Base-by-base conservation (phyloP, 257 asterid species). In the Plectranthus barbatus region DNA sequence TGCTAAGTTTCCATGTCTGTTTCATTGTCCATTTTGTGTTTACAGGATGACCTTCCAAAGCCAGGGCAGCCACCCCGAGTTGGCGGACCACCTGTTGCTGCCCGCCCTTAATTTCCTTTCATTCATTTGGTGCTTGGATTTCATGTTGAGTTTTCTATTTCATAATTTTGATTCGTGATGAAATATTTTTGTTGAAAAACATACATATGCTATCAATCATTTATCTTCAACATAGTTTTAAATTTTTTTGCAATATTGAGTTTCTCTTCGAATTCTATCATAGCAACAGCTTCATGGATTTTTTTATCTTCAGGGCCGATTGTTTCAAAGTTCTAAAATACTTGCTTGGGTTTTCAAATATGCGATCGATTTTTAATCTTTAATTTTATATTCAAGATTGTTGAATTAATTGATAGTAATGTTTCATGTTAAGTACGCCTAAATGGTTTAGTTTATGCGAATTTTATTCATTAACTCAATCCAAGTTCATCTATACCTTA, bases 1-100 rank as follows among this genome's bases (percentile, higher is more conserved):
- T n/a, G n/a, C n/a, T n/a, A n/a, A n/a, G n/a, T n/a, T n/a, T n/a
- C n/a, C n/a, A n/a, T 0, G 1, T 1, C 19, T 48, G 36, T 8
- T 12, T 3, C 31, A 1, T 26, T 26, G 31, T 5, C 31, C 3
- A 23, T 56, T 18, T 17, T 12, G 6, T 17, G 5, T 42, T 20
- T 67, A 31, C 81, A 89, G 96, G 96, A 89, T 76, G 96, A 89
- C 60, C n/a, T 56, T 17, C 95, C 89, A 6, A 86, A 75, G 79
- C 83, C 91, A 11, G 88, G 88, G 33, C 96, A 89, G 69, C 72
- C 91, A 48, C 88, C 93, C 24, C 95, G 96, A 14, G 66, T 51
- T 15, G 81, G 84, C 42, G 93, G 88, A 49, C 74, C 95, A 15
- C 93, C 93, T 1, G 64, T 47, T 40, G 85, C 90, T 20, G 78